Base-by-base conservation (phyloP, 768 basidiomycete species). In the Tylopilus felleus region DNA sequence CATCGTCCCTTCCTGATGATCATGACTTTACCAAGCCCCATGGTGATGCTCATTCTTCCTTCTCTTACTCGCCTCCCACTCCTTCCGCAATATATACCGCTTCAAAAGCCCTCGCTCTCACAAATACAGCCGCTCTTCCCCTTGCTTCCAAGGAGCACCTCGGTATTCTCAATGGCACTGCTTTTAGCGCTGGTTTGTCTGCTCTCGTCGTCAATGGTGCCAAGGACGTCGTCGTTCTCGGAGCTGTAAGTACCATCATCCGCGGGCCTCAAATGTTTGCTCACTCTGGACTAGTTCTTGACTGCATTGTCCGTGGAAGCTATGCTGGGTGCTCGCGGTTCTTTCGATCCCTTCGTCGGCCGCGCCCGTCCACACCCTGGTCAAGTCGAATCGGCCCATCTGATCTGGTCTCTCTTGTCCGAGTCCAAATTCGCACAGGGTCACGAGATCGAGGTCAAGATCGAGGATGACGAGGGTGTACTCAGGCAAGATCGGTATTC, bases 231-330 rank as follows among this genome's bases (percentile, higher is more conserved):
- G 80, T 80, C 9, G 69, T 89, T 22, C 75, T 88, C 19, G 76
- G 86, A 13, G 58, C 68, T 2, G 70, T 71, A 47, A 52, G 68
- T 64, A 0, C 12, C 9, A 22, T 38, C 25, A 2, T 2, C 19
- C 35, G 5, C 19, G 5, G 17, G 4, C 17, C 16, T 29, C 25
- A 17, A 25, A 1, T n/a, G 6, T 25, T 12, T 3, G 7, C 55
- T 47, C 35, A 52, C 17, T 12, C 17, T 21, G 19, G 3, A 1
- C 23, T 80, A 90, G 76, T 79, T 86, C 7, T 80, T 84, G 61
- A 93, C 91, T 0, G 91, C 91, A 1, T 80, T 94, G 79, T 89
- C 90, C 16, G 82, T 85, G 5, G 92, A 94, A 66, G 91, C 90
- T 7, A 80, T 93, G 58, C 71, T 82, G 33, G 92, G 92, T 17